phyloP scores from a whole-genome alignment of 169 alveolate genomes.

The Eimeria mitis region DNA sequence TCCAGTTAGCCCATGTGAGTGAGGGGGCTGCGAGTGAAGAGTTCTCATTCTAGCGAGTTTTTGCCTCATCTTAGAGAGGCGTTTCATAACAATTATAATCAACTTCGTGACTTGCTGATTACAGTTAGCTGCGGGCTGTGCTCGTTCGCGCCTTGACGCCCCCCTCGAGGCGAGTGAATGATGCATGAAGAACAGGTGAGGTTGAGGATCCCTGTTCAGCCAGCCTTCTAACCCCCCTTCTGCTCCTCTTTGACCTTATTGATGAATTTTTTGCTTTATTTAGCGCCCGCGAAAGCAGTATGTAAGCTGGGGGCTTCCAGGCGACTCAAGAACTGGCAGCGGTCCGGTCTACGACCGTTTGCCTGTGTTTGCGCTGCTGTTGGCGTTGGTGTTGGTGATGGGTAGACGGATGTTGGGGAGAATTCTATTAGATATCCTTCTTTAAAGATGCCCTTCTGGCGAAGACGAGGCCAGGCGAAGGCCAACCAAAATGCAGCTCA shows the following conservation, averaged over 20 bases:
- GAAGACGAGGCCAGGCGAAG: constrained; percentile 17
- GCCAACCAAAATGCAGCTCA: constrained; percentile 31
- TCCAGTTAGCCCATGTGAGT: neutral
- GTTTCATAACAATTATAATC: neutral
- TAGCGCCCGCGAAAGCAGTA: neutral
- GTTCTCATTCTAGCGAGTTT: neutral
- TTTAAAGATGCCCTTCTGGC: constrained; percentile 55
- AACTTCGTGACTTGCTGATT: neutral
- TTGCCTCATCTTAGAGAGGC: neutral
- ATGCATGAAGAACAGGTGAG: neutral
- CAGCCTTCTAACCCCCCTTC: constrained; percentile 17
- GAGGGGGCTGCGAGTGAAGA: neutral
- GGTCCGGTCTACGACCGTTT: constrained; percentile 45
- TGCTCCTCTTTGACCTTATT: neutral
- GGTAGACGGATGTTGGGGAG: constrained; percentile 19
- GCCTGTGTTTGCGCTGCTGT: neutral
- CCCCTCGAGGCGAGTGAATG: constrained; percentile 11
- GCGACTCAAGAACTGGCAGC: constrained; percentile 50
- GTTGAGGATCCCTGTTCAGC: neutral
- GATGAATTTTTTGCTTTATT: neutral
- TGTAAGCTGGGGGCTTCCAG: constrained; percentile 3
- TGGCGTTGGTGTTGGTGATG: neutral
- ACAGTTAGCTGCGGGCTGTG: neutral
- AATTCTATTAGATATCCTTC: neutral
- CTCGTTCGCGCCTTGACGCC: neutral